These are phyloP conservation scores for Carnegiea gigantea DNA, from an alignment of 179 eudicot genomes.

Conservation along the genomic window DNA sequence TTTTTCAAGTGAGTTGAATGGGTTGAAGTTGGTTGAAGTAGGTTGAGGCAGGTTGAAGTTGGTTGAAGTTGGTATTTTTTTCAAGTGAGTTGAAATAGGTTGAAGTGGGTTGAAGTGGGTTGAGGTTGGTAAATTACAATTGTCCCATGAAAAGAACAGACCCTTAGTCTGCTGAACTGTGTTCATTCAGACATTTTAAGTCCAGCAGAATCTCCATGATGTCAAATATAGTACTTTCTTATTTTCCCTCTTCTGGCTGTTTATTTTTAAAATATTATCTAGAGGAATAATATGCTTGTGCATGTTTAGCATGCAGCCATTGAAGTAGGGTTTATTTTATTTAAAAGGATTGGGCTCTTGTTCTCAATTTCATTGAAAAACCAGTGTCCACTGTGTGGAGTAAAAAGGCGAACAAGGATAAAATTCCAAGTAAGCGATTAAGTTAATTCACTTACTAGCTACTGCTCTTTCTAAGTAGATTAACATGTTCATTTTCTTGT, in stretches of 20 bases:
- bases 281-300: background rate
- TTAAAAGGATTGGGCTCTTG: conserved; percentile 89
- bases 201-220: conserved; percentile 2
- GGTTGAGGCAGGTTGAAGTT: too few species aligned
- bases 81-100: too few species aligned
- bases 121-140: too few species aligned
- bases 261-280: background rate
- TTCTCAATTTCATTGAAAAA: conserved; percentile 60
- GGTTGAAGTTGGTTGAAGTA: too few species aligned
- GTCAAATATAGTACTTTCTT: background rate
- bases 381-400: conserved; percentile 59
- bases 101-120: too few species aligned
- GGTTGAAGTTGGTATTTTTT: too few species aligned
- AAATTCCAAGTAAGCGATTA: background rate
- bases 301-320: background rate
- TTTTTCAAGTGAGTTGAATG: too few species aligned
- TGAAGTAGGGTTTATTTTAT: background rate
- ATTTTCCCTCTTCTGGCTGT: background rate
- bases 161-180: conserved; percentile 1
- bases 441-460: conserved; percentile 10
- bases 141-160: too few species aligned
- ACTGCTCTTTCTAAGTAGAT: conserved; percentile 8
- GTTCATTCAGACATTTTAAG: background rate
- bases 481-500: conserved; percentile 12
- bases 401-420: conserved; percentile 38